Evolutionary conservation across 1,139 yeast genomes (phyloP).

Genomic region (Trichomonascaceae sp.): DNA sequence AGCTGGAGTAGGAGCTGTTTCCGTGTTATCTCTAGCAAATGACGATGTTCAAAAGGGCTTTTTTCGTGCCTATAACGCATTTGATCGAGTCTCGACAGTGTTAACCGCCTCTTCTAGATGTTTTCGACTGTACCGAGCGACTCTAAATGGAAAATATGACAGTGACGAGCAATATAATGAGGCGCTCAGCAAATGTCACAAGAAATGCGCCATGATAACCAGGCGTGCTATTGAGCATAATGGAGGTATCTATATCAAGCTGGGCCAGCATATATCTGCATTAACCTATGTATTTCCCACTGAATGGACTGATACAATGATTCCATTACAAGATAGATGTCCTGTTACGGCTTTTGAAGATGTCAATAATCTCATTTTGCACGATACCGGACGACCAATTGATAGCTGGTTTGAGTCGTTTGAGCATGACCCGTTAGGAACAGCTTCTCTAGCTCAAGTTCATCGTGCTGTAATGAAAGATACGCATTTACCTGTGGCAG

Average conservation of each 20-base stretch:
- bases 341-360: conserved; percentile 74
- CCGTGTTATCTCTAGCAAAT: conserved; percentile 33
- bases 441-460: conserved; percentile 94
- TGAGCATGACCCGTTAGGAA: conserved; percentile 76
- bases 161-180: conserved; percentile 44
- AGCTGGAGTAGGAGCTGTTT: conserved; percentile 10
- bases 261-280: conserved; percentile 92
- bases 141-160: conserved; percentile 44
- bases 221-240: conserved; percentile 72
- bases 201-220: conserved; percentile 72
- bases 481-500: conserved; percentile 76
- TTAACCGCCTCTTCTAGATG: conserved; percentile 30
- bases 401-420: conserved; percentile 65
- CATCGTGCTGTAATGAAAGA: conserved; percentile 63
- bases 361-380: conserved; percentile 55
- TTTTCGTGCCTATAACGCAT: conserved; percentile 25
- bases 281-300: conserved; percentile 82
- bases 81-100: conserved; percentile 30
- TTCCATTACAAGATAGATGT: conserved; percentile 85
- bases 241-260: conserved; percentile 88
- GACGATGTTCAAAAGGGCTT: conserved; percentile 35
- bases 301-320: conserved; percentile 96
- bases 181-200: conserved; percentile 61
- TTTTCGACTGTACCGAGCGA: conserved; percentile 45
- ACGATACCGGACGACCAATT: conserved; percentile 59